Evolutionary conservation across 139 green algal genomes (phyloP).

Genomic region (Closterium sp.): DNA sequence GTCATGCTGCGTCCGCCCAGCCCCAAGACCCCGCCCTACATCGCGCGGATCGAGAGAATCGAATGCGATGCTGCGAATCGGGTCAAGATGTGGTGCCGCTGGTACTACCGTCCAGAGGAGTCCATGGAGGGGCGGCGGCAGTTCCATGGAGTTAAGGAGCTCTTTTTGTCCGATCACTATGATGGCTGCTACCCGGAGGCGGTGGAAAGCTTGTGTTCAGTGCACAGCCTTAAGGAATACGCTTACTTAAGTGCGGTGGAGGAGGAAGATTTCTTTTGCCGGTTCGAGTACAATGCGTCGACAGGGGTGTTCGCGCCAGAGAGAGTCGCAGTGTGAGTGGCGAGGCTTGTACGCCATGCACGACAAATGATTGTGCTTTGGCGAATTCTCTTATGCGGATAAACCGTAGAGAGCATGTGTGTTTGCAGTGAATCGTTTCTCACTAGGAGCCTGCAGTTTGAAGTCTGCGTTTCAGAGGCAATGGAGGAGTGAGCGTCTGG

Average conservation of each 20-base stretch:
- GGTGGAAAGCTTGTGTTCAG: constrained; percentile 58
- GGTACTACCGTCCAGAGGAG: constrained; percentile 81
- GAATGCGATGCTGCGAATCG: background rate
- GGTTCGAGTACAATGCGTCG: constrained; percentile 67
- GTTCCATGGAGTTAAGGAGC: constrained; percentile 74
- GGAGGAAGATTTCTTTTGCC: constrained; percentile 67
- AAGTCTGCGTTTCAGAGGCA: background rate
- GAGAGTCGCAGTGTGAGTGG: constrained; percentile 67
- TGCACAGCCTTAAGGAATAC: constrained; percentile 67
- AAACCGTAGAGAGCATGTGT: background rate
- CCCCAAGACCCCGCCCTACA: background rate
- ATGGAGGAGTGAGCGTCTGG: background rate
- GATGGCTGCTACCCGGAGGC: constrained; percentile 49
- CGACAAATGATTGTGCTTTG: background rate
- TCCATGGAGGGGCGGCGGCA: constrained; percentile 60
- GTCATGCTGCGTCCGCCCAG: constrained; percentile 5
- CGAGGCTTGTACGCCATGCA: background rate
- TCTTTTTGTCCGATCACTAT: constrained; percentile 67
- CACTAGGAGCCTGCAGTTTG: background rate
- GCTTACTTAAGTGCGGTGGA: constrained; percentile 51
- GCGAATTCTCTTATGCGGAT: background rate
- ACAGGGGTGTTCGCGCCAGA: constrained; percentile 58
- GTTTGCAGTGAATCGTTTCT: background rate
- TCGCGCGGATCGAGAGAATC: constrained; percentile 10
- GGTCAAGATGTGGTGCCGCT: constrained; percentile 55